Evolutionary conservation across 106 monocot genomes (phyloP).

Genomic region (Cymbidium sinense): DNA sequence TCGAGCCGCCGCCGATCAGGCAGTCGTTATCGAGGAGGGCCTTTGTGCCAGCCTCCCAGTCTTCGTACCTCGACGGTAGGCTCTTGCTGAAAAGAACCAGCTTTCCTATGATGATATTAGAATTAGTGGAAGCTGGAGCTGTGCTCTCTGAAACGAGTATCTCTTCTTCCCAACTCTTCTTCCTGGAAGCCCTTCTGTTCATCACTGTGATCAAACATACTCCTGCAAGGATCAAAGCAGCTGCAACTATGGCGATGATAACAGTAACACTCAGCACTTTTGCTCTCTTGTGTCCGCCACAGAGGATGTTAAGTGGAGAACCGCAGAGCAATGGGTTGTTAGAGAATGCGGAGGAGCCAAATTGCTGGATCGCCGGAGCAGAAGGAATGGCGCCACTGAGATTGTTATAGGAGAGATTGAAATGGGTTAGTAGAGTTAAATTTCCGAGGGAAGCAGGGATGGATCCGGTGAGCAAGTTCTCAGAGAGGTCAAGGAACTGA

Average conservation of each 20-base stretch:
- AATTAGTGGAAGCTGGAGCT: constrained; percentile 26
- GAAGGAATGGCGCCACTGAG: constrained; percentile 75
- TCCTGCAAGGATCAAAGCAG: constrained; percentile 56
- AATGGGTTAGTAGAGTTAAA: constrained; percentile 38
- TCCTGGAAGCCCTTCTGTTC: constrained; percentile 49
- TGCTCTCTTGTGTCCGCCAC: constrained; percentile 22
- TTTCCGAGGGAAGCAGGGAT: constrained; percentile 52
- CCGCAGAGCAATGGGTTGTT: constrained; percentile 81
- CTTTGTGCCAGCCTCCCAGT: constrained; percentile 91
- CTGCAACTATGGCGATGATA: constrained; percentile 70
- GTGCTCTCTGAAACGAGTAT: constrained; percentile 66
- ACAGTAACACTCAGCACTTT: constrained; percentile 42
- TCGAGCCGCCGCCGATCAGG: constrained; percentile 65
- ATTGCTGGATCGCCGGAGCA: constrained; percentile 35
- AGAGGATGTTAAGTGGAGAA: constrained; percentile 42
- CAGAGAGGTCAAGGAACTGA: constrained; percentile 55
- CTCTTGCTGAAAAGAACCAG: constrained; percentile 96
- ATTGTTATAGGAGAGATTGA: constrained; percentile 83
- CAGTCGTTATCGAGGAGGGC: constrained; percentile 86
- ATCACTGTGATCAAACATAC: constrained; percentile 61
- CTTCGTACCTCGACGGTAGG: constrained; percentile 79
- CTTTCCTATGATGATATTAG: constrained; percentile 71
- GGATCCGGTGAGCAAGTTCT: constrained; percentile 55
- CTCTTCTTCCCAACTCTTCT: constrained; percentile 35
- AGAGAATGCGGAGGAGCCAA: constrained; percentile 47